Evolutionary conservation across 148 eudicot species (phyloP), one percentile per base, ranked within the genome.

Genomic region (Silene conica): DNA sequence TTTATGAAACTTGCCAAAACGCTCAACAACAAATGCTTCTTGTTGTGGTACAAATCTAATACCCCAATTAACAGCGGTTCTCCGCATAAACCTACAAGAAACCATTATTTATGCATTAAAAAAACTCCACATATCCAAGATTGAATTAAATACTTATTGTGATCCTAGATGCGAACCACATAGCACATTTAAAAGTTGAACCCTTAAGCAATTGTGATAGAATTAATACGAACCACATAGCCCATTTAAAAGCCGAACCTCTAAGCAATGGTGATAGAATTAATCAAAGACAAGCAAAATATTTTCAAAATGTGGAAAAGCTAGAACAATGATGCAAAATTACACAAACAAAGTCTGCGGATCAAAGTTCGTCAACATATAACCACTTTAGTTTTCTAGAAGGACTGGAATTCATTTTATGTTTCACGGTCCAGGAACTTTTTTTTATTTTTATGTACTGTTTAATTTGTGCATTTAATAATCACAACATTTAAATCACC

Each of bases 31-130:
- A 74, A 65, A 92, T 0, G 99, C 96, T 67, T 89, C 90, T 83
- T 81, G 89, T 80, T 95, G 96, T 12, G 99, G 96, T 18, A 95
- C 99, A 25, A 95, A 85, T 8, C 87, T 87, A 22, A 95, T 65
- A 1, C 99, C 97, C 94, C 93, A 95, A 61, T 95, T 95, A 3
- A 90, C 45, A 7, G 92, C 96, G 1, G 87, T 83, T 43, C 79
- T 70, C 63, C 83, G 83, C 67, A 81, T 86, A 84, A 82, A 85
- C 80, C 96, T 92, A 45, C 16, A 43, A 22, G 59, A 21, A 31
- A 16, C 34, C 56, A 18, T 18, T 20, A 13, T 41, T 38, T 38
- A 38, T 38, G 43, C 43, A 38, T 38, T 34, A 34, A 3, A 34
- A 38, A 38, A 38, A 38, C 43, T 38, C 8, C 43, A 38, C 43